phyloP scores from a whole-genome alignment of 1,139 yeast species.

The Candida gigantensis region DNA sequence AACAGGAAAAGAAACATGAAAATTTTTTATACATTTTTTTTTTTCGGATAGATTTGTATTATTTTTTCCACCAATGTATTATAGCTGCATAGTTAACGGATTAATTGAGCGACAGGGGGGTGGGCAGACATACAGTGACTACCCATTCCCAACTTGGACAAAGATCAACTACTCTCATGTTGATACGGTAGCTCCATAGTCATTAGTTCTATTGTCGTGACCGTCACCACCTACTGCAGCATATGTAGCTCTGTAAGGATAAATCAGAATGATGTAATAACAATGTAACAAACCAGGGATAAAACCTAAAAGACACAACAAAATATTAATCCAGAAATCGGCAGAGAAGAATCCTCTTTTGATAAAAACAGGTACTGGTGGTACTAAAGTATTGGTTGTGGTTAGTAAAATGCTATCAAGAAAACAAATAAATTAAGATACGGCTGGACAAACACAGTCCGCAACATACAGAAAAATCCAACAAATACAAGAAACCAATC shows the following conservation, averaged over 20 bases:
- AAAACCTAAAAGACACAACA: constrained; percentile 75
- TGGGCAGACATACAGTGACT: no score
- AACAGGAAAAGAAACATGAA: background rate
- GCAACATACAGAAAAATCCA: constrained; percentile 59
- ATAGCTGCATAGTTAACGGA: background rate
- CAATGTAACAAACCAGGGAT: constrained; percentile 77
- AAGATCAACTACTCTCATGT: no score
- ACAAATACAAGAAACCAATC: constrained; percentile 80
- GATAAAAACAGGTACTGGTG: constrained; percentile 80
- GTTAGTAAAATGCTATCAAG: no score
- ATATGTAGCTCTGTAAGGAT: constrained; percentile 39
- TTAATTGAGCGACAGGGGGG: no score
- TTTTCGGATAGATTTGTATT: no score
- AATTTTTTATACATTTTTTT: background rate
- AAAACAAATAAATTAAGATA: no score
- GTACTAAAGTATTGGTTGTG: constrained; percentile 36
- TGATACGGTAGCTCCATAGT: constrained; percentile 27
- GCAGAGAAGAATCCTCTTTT: constrained; percentile 74
- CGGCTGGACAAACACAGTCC: no score
- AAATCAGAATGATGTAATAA: constrained; percentile 57
- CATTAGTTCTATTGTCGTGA: constrained; percentile 26
- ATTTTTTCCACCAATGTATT: no score
- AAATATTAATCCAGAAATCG: constrained; percentile 72
- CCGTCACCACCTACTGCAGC: constrained; percentile 29
- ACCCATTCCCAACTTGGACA: no score